phyloP scores from a whole-genome alignment of 805 yeast species.

The Cyberlindnera amylophila region DNA sequence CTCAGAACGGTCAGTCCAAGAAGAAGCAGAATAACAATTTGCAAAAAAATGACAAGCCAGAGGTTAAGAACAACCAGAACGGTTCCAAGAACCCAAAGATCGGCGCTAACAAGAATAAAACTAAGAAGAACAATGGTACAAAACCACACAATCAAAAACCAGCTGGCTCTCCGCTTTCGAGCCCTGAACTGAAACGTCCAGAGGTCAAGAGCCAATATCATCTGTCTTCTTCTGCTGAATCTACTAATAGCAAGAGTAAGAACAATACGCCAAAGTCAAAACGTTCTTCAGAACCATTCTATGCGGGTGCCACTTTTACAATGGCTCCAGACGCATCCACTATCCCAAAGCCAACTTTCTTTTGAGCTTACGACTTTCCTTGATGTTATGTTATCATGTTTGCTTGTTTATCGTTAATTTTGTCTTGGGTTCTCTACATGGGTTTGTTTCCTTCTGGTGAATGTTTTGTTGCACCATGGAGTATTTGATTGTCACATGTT shows the following conservation, averaged over 20 bases:
- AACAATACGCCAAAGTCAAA: background rate
- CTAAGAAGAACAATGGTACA: background rate
- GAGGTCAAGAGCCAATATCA: background rate
- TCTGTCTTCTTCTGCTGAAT: background rate
- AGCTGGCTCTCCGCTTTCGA: background rate
- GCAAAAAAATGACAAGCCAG: background rate
- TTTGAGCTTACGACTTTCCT: background rate
- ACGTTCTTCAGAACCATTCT: background rate
- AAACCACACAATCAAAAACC: background rate
- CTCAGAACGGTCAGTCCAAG: too few relatives aligned
- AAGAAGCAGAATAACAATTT: background rate
- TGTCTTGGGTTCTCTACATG: too few relatives aligned
- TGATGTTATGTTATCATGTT: too few relatives aligned
- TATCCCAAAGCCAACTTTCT: background rate
- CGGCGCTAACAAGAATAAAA: background rate
- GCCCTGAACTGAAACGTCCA: slow-evolving; percentile 1
- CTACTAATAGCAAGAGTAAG: background rate
- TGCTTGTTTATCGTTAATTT: too few relatives aligned
- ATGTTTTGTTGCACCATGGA: too few relatives aligned
- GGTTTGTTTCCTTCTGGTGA: too few relatives aligned
- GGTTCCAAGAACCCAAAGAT: background rate
- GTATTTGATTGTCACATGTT: too few relatives aligned
- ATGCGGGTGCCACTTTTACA: background rate
- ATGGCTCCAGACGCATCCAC: background rate
- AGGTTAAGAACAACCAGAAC: background rate